Percentiles rank a stretch among this genome's conserved stretches.
Evolutionary conservation across 768 basidiomycete genomes (phyloP).

Genomic region (Cyathus striatus): DNA sequence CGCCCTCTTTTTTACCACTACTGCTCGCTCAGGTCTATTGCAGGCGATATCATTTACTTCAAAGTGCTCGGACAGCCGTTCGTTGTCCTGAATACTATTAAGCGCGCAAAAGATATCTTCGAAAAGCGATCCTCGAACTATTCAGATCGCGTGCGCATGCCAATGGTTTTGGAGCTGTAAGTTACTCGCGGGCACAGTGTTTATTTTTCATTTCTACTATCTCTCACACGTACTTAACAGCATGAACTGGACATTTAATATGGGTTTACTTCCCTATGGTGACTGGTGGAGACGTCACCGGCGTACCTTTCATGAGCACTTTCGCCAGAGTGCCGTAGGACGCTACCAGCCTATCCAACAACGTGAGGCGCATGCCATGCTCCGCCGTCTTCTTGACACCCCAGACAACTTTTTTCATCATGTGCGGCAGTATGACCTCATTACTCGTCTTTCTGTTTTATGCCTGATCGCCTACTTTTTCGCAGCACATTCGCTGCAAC

Average conservation of each 20-base stretch:
- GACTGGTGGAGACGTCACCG: constrained; percentile 41
- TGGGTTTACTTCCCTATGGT: constrained; percentile 39
- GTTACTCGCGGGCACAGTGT: constrained; percentile 5
- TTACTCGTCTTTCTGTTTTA: constrained; percentile 2
- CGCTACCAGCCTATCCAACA: constrained; percentile 41
- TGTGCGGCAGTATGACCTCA: constrained; percentile 12
- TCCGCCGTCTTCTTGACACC: constrained; percentile 32
- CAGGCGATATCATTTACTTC: not conserved
- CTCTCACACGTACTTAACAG: constrained; percentile 4
- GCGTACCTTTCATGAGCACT: constrained; percentile 45
- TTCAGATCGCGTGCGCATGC: constrained; percentile 40
- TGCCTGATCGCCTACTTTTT: not conserved
- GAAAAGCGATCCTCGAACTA: constrained; percentile 50
- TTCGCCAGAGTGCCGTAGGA: constrained; percentile 32
- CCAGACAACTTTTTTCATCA: constrained; percentile 21
- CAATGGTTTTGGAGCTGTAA: constrained; percentile 47
- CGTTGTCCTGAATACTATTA: constrained; percentile 17
- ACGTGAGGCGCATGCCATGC: constrained; percentile 35
- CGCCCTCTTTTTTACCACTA: constrained; percentile 9
- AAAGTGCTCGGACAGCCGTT: constrained; percentile 16
- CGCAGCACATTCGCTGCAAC: constrained; percentile 37
- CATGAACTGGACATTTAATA: constrained; percentile 30
- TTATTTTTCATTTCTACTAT: not conserved
- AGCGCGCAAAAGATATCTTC: constrained; percentile 42
- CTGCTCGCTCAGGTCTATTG: not conserved